Evolutionary conservation across 495 filamentous ascomycete genomes (phyloP).

Genomic region (Penicillium bovifimosum): DNA sequence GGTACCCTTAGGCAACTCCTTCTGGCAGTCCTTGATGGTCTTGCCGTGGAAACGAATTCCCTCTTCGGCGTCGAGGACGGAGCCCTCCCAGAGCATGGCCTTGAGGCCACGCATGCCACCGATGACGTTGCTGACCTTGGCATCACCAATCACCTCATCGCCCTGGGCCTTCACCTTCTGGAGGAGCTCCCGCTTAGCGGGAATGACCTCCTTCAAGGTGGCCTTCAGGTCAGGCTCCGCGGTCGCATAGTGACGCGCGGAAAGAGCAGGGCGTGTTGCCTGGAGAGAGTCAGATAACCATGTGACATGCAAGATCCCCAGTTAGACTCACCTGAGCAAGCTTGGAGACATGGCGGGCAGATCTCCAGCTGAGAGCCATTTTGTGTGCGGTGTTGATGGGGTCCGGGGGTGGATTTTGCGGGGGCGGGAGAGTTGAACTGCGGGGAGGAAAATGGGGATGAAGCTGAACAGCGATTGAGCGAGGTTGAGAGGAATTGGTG

Average conservation of each 20-base stretch:
- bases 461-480: constrained; percentile 2
- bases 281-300: background rate
- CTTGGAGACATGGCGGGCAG: constrained; percentile 36
- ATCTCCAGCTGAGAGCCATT: constrained; percentile 35
- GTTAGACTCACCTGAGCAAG: constrained; percentile 32
- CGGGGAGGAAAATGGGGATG: constrained; percentile 6
- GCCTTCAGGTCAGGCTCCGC: constrained; percentile 84
- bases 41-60: constrained; percentile 97
- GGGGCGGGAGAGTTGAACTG: constrained; percentile 16
- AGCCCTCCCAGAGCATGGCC: constrained; percentile 98
- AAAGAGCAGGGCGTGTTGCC: constrained; percentile 24
- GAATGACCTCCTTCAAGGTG: constrained; percentile 75
- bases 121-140: constrained; percentile 89
- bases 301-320: background rate
- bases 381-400: constrained; percentile 11
- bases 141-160: constrained; percentile 79
- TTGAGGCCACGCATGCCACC: constrained; percentile 98
- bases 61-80: constrained; percentile 92
- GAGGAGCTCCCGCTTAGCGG: constrained; percentile 84
- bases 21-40: constrained; percentile 97
- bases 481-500: background rate
- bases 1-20: constrained; percentile 85
- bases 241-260: constrained; percentile 45
- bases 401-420: constrained; percentile 20
- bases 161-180: constrained; percentile 84